These are phyloP conservation scores for Claviceps sp. DNA, from an alignment of 2,329 filamentous ascomycete species.

Conservation along the genomic window DNA sequence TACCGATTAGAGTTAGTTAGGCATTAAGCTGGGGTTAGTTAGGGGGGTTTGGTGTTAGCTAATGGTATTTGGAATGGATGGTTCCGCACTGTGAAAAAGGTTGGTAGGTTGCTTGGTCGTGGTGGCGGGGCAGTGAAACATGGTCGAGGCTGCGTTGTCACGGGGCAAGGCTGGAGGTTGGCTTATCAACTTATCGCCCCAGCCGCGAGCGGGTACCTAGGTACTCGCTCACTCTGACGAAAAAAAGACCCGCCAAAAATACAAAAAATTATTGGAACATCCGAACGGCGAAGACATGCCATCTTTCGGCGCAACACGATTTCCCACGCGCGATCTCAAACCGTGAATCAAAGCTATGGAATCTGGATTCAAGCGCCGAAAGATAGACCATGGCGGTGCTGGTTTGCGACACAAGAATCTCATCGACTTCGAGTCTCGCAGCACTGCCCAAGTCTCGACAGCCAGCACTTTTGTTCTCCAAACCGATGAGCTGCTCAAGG, in stretches of 20 bases:
- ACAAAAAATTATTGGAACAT: background rate
- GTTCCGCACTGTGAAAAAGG: too few species aligned
- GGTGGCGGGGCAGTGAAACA: too few species aligned
- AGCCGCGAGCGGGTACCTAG: background rate
- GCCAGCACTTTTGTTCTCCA: conserved; percentile 45
- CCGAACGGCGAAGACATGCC: background rate
- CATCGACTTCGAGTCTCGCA: conserved; percentile 27
- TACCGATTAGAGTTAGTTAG: too few species aligned
- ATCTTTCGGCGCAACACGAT: background rate
- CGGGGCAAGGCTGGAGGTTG: background rate
- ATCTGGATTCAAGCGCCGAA: conserved; percentile 33
- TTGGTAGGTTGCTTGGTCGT: too few species aligned
- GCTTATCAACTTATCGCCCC: conserved; percentile 18
- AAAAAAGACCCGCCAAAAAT: background rate
- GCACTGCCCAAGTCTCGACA: conserved; percentile 27
- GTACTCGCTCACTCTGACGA: background rate
- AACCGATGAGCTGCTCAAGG: conserved; percentile 44
- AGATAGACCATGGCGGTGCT: conserved; percentile 27
- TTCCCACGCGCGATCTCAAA: background rate
- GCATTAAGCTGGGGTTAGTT: too few species aligned
- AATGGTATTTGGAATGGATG: too few species aligned
- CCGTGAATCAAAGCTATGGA: conserved; percentile 25
- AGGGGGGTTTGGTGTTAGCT: too few species aligned
- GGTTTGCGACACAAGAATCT: conserved; percentile 22
- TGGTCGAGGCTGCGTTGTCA: too few species aligned